Conservation (phyloP, 1,139 yeast species). For the Nakaseomyces bracarensis region DNA sequence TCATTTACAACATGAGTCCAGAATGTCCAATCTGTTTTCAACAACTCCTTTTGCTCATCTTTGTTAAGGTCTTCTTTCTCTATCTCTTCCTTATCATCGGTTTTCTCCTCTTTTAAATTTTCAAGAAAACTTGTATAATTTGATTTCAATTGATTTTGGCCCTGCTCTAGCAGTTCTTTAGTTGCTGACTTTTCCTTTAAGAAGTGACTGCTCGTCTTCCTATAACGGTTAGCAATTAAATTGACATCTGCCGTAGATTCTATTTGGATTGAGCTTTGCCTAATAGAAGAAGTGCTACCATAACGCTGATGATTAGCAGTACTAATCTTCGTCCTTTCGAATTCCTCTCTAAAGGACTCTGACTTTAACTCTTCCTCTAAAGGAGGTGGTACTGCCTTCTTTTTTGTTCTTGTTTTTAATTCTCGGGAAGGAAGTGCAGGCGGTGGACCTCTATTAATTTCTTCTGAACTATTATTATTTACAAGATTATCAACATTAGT, state of each 20-base stretch:
- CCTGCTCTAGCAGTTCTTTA: constrained; percentile 47
- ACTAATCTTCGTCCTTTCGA: constrained; percentile 12
- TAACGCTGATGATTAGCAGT: not conserved
- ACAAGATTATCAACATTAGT: not conserved
- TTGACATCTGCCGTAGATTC: constrained; percentile 35
- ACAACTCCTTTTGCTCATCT: constrained; percentile 26
- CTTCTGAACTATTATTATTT: not conserved
- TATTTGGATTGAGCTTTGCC: constrained; percentile 14
- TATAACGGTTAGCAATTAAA: constrained; percentile 36
- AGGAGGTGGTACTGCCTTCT: constrained; percentile 30
- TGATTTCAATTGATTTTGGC: constrained; percentile 53
- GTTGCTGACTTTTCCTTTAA: constrained; percentile 31
- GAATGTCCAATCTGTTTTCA: constrained; percentile 70
- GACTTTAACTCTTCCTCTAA: constrained; percentile 29
- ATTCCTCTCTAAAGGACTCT: constrained; percentile 20
- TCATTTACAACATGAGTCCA: constrained; percentile 79
- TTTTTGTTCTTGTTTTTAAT: constrained; percentile 8
- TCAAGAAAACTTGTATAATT: constrained; percentile 41
- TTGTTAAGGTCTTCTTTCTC: constrained; percentile 13
- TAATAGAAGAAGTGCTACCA: constrained; percentile 12
- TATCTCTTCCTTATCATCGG: constrained; percentile 15
- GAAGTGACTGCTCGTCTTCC: constrained; percentile 34
- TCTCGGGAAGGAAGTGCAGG: constrained; percentile 4
- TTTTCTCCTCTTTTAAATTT: constrained; percentile 26
- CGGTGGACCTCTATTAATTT: not conserved